Evolutionary conservation across 345 rosid genomes (phyloP).

Genomic region (Euphorbia peplus): DNA sequence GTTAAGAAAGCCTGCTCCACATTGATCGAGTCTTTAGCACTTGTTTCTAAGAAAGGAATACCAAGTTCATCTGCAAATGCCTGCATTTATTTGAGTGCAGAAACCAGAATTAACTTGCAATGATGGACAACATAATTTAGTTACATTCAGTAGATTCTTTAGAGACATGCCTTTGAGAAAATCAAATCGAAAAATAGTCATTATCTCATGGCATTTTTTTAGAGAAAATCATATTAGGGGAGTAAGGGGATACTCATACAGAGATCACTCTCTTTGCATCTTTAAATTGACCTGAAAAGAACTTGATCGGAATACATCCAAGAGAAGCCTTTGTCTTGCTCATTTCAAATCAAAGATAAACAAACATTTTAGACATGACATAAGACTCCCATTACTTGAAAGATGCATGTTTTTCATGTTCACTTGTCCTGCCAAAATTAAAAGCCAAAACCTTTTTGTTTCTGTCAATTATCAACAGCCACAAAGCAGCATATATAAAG

Average conservation of each 20-base stretch:
- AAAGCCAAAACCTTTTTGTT: neutral
- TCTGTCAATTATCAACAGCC: neutral
- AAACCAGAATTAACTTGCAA: constrained; percentile 19
- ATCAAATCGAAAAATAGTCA: neutral
- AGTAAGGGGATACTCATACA: neutral
- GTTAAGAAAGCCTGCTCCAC: constrained; percentile 85
- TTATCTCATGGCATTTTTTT: neutral
- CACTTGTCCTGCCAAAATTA: neutral
- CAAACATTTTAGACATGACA: neutral
- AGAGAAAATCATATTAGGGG: neutral
- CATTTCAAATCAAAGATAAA: neutral
- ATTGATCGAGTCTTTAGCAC: constrained; percentile 79
- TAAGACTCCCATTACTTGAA: no score
- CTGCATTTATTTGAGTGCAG: constrained; percentile 29
- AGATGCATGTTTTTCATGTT: no score
- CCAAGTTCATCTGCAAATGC: constrained; percentile 81
- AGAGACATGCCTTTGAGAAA: neutral
- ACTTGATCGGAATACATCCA: neutral
- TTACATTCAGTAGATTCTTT: neutral
- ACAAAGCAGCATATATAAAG: no score
- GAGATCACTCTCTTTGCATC: neutral
- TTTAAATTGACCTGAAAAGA: neutral
- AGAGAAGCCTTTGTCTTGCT: neutral
- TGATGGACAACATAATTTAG: neutral
- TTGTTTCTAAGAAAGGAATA: constrained; percentile 79